Evolutionary conservation across 2,329 filamentous ascomycete genomes (phyloP), one percentile per base, ranked within the genome.

Genomic region (Venturia oleaginea): DNA sequence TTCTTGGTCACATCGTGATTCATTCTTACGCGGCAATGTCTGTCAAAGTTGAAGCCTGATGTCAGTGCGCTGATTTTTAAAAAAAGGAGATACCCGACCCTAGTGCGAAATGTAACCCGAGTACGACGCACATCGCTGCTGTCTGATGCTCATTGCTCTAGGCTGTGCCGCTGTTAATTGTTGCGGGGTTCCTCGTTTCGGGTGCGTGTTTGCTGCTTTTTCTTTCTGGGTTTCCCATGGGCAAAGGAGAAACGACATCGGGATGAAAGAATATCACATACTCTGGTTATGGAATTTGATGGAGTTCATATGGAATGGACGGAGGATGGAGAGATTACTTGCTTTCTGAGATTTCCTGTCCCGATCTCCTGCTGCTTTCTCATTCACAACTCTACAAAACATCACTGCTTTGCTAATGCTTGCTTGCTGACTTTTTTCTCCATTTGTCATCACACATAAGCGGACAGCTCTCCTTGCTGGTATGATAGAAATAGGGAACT

Each of bases 61-160:
- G 51, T 57, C 51, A 57, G 51, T 34, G 51, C 30, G 51, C 51
- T 57, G 51, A 57, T 57, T 57, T 48, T 48, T 32, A 19, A 37
- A 32, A 51, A 57, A 57, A 57, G 51, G 51, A 57, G 51, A 57
- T 57, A 57, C 51, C 51, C 51, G 51, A 57, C 51, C 51, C 51
- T 57, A 57, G 27, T 55, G 51, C 51, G 27, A 34, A 57, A 34
- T 57, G 51, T 57, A 57, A 57, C 19, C 19, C 27, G 51, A 57
- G 51, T 34, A 32, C 51, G 3, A 57, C 27, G 27, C 51, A 37
- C 51, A 34, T 57, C 8, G 51, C 19, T 57, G 51, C 51, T 34
- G 51, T 34, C 51, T 57, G 51, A 32, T 34, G 51, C 30, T 57
- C 51, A 37, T 57, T 30, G 51, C 51, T 34, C 30, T 57, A 57